Base-by-base conservation (phyloP, 2,329 filamentous ascomycete genomes). In the Fusarium sp. region DNA sequence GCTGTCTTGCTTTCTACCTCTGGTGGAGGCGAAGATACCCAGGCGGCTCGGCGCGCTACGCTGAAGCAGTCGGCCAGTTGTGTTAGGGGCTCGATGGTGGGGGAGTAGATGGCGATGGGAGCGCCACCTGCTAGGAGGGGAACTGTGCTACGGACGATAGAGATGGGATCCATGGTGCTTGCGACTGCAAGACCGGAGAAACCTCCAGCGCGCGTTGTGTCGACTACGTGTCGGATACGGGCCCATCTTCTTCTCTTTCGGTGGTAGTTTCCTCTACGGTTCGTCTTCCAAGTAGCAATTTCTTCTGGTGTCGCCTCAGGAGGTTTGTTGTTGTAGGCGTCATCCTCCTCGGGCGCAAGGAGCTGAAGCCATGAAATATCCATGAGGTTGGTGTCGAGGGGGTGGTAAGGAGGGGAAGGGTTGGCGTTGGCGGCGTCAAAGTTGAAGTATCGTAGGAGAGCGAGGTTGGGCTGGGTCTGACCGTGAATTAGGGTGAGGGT, bases 291-390 rank as follows among this genome's bases (percentile, higher is more conserved):
- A 3, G 85, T 81, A 0, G 87, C 83, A 3, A 98, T 83, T 24
- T 87, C 85, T 18, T 89, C 87, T 1, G 89, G 83, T 0, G 89
- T 74, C 2, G 91, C 83, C 0, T 81, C 77, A 1, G 88, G 84
- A 0, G 93, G 91, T 54, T 91, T 86, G 26, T 87, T 85, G 31
- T 84, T 80, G 80, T 97, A 97, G 6, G 91, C 88, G 2, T 87
- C 85, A 78, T 98, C 96, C 29, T 89, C 83, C 35, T 88, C 82
- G 0, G 96, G 96, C 24, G 92, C 86, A 18, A 98, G 82, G 8
- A 99, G 88, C 80, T 98, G 95, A 4, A 99, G 87, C 94, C 95
- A 99, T 28, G 93, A 95, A 29, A 98, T 84, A 8, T 91, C 89
- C 74, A 95, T 91, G 52, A 99, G 88, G 77, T 96, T 91, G 18